A percentile compares a stretch with the other conserved stretches of the same genome.
Conservation (phyloP, 495 filamentous ascomycete genomes). For the Aspergillus sclerotiicarbonarius region DNA sequence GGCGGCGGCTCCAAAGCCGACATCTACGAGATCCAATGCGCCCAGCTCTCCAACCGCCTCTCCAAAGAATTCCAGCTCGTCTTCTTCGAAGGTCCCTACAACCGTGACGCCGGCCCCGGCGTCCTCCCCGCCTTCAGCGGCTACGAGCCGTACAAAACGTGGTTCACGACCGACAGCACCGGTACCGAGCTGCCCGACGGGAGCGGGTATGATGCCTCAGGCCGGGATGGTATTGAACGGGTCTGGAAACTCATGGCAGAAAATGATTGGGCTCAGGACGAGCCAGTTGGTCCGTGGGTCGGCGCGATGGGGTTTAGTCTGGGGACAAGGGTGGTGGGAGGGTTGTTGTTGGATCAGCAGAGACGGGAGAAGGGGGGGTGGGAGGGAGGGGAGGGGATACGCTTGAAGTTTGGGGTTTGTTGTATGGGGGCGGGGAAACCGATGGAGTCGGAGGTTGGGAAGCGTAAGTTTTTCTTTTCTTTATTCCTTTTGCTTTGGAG, state of each 20-base stretch:
- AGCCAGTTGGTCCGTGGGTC: slow-evolving; percentile 51
- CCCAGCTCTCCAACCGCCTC: slow-evolving; percentile 21
- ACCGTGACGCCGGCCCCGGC: slow-evolving; percentile 33
- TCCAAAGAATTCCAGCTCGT: slow-evolving; percentile 24
- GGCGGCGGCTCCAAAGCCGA: slow-evolving; percentile 31
- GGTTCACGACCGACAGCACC: slow-evolving; percentile 46
- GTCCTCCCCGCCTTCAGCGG: slow-evolving; percentile 31
- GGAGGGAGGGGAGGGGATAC: not conserved
- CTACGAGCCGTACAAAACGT: slow-evolving; percentile 57
- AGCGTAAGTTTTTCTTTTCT: slow-evolving; percentile 14
- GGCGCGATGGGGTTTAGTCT: slow-evolving; percentile 54
- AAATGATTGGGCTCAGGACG: slow-evolving; percentile 36
- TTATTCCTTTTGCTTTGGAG: too few relatives aligned
- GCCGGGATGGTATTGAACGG: slow-evolving; percentile 22
- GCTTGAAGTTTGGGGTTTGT: slow-evolving; percentile 37
- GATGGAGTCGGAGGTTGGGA: slow-evolving; percentile 22
- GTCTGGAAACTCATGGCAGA: slow-evolving; percentile 31
- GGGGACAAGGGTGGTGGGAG: slow-evolving; percentile 59
- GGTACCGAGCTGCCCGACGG: slow-evolving; percentile 37
- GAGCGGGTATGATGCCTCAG: slow-evolving; percentile 19
- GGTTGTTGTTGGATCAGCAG: slow-evolving; percentile 49
- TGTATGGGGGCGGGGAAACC: slow-evolving; percentile 24
- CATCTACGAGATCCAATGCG: slow-evolving; percentile 30
- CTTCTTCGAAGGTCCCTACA: slow-evolving; percentile 32
- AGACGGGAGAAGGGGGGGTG: slow-evolving; percentile 30